These are phyloP conservation scores for Aspergillus diversus DNA, from an alignment of 495 filamentous ascomycete species.

Conservation along the genomic window DNA sequence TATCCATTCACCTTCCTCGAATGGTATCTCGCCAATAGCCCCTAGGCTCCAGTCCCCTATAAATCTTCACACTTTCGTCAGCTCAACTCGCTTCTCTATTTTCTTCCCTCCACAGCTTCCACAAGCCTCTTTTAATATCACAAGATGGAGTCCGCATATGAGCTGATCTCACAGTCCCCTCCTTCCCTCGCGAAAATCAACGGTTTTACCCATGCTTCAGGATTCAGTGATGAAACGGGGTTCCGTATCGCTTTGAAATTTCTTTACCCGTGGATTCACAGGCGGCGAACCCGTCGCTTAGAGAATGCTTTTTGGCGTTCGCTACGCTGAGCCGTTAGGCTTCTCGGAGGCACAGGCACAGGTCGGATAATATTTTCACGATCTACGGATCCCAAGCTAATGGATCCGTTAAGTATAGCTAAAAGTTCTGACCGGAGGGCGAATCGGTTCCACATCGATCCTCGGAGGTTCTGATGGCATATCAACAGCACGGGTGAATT, in stretches of 20 bases:
- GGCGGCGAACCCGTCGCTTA: neutral
- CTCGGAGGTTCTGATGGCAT: neutral
- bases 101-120: no score
- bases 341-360: neutral
- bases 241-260: neutral
- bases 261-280: neutral
- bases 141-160: neutral
- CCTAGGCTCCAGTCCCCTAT: no score
- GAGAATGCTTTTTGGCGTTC: neutral
- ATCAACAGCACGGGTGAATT: neutral
- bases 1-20: no score
- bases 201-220: neutral
- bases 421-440: neutral
- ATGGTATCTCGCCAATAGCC: no score
- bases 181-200: neutral
- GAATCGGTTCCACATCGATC: neutral
- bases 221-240: neutral
- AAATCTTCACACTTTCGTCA: no score
- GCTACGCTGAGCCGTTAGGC: neutral
- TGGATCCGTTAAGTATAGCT: neutral
- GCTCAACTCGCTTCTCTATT: no score
- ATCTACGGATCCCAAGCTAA: neutral
- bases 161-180: neutral
- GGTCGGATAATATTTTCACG: no score
- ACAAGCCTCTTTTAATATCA: neutral